These are phyloP conservation scores for Sporisorium reilianum DNA, from an alignment of 1,284 basidiomycete genomes.

Conservation along the genomic window DNA sequence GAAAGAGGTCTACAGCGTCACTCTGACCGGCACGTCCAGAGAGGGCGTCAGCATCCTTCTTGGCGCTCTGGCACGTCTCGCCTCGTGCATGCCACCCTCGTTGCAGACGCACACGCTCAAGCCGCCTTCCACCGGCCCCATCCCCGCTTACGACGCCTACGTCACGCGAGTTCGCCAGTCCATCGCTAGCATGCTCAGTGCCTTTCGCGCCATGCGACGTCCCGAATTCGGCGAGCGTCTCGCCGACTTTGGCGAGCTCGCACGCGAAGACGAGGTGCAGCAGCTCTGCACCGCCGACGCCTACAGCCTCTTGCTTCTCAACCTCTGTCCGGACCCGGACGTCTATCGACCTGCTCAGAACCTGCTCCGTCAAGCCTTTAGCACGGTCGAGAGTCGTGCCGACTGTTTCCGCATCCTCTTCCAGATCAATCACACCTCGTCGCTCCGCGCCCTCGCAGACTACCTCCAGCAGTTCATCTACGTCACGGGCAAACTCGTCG, in stretches of 20 bases:
- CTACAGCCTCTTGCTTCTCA: conserved; percentile 51
- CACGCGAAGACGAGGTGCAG: conserved; percentile 44
- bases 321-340: conserved; percentile 53
- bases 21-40: conserved; percentile 13
- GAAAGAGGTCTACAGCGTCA: conserved; percentile 45
- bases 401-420: conserved; percentile 62
- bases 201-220: conserved; percentile 43
- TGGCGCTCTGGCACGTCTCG: conserved; percentile 37
- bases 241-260: conserved; percentile 48
- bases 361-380: conserved; percentile 58
- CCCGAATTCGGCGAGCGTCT: conserved; percentile 42
- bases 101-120: conserved; percentile 51
- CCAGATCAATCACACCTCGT: conserved; percentile 38
- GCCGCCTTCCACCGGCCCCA: conserved; percentile 16
- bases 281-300: conserved; percentile 49
- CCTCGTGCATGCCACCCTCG: conserved; percentile 44
- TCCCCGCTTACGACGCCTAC: conserved; percentile 41
- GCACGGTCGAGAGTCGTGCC: conserved; percentile 50
- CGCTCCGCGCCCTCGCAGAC: conserved; percentile 46
- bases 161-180: conserved; percentile 39
- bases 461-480: conserved; percentile 52
- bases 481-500: conserved; percentile 43
- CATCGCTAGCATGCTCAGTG: conserved; percentile 35
- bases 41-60: conserved; percentile 46
- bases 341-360: conserved; percentile 57